Evolutionary conservation across 192 early-diverging fungal genomes (phyloP), one percentile per base, ranked within the genome.

Genomic region (Backusella parvicylindrica): DNA sequence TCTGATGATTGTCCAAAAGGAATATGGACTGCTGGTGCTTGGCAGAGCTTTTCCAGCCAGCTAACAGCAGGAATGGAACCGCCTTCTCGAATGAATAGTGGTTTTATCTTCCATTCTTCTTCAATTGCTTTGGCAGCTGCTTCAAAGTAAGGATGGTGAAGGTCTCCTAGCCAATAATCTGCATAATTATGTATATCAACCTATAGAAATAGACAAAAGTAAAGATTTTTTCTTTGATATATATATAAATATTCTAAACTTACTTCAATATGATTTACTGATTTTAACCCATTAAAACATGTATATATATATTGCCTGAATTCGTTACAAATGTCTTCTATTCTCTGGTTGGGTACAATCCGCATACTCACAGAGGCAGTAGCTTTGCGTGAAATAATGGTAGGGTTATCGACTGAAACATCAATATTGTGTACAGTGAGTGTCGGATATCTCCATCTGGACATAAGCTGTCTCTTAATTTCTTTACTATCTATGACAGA

Each of bases 81-180:
- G 23, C 92, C 92, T 75, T 94, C 92, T 21, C 92, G 84, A 67
- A 92, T 92, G 71, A 87, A 89, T 23, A 92, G 75, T 40, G 92
- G 92, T n/a, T 88, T 86, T 8, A 82, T 73, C 4, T 86, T 78
- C 81, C 85, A 88, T 78, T 86, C 87, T 64, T 84, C 64, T 72
- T 88, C 81, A 81, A 94, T 89, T 13, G 90, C 91, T 53, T 79
- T 41, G 70, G 86, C 87, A 0, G 90, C 89, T 0, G 91, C 91
- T 82, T 89, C 85, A 73, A 89, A 94, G 69, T 90, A 91, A 2
- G 81, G 75, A 38, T 85, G 83, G 9, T 84, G 81, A 7, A 87
- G 88, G 65, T 94, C 89, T 21, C 91, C 91, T 74, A 92, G 77
- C 92, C 91, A 94, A 88, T 90, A 92, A 67, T 91, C 85, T n/a